Percentiles rank a stretch among this genome's conserved stretches.
Evolutionary conservation across 306 rosid species (phyloP).

Genomic region (Coriaria nepalensis): DNA sequence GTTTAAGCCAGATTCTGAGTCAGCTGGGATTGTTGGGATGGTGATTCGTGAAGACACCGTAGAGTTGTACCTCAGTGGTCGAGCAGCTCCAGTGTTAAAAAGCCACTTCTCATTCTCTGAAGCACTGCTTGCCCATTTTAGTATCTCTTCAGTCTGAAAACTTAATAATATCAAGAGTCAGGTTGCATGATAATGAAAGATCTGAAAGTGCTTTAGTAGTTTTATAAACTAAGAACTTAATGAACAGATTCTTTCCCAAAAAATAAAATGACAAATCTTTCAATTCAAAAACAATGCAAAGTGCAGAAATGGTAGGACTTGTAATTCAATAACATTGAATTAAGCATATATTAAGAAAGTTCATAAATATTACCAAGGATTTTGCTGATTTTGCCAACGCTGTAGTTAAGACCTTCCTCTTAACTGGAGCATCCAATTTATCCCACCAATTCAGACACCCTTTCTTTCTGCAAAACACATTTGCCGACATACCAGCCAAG

Average conservation of each 20-base stretch:
- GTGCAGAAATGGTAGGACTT: background rate
- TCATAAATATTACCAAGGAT: constrained; percentile 45
- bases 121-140: constrained; percentile 42
- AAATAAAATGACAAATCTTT: background rate
- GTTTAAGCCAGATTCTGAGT: constrained; percentile 43
- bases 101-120: constrained; percentile 61
- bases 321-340: too few species aligned
- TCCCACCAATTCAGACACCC: constrained; percentile 87
- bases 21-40: constrained; percentile 22
- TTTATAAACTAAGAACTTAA: constrained; percentile 1
- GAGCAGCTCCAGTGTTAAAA: constrained; percentile 31
- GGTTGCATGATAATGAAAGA: constrained; percentile 20
- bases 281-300: background rate
- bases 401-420: constrained; percentile 35
- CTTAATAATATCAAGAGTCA: constrained; percentile 25
- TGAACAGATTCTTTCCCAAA: too few species aligned
- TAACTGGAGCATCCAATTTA: constrained; percentile 37
- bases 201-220: constrained; percentile 16
- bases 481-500: constrained; percentile 30
- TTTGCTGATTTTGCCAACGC: constrained; percentile 50
- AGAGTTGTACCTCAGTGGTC: constrained; percentile 26
- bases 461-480: constrained; percentile 83
- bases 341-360: constrained; percentile 10
- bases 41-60: constrained; percentile 25
- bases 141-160: constrained; percentile 60